phyloP scores from a whole-genome alignment of 2,329 filamentous ascomycete species.

The Nemania serpens region DNA sequence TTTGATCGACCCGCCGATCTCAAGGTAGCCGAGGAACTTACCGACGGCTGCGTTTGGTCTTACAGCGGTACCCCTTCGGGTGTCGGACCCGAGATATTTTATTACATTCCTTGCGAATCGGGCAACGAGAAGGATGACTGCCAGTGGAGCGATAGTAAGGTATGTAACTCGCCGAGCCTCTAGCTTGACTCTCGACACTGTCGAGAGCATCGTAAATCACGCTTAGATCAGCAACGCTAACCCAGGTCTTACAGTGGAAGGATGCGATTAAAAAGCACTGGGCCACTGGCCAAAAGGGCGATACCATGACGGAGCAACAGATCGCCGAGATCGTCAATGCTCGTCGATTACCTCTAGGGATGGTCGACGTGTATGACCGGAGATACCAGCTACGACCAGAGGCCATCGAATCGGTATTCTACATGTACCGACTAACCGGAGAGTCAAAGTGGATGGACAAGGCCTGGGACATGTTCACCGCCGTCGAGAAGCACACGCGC shows the following conservation, averaged over 20 bases:
- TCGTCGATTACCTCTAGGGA: constrained; percentile 57
- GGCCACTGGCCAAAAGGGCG: constrained; percentile 30
- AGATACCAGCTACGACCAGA: constrained; percentile 74
- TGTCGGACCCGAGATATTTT: constrained; percentile 66
- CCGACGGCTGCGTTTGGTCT: constrained; percentile 67
- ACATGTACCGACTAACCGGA: constrained; percentile 76
- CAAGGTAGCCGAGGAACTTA: constrained; percentile 60
- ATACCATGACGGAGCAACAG: constrained; percentile 32
- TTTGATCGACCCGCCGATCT: constrained; percentile 62
- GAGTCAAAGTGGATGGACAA: constrained; percentile 67
- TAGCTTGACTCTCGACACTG: not conserved
- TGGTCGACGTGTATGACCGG: constrained; percentile 58
- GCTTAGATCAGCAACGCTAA: not conserved
- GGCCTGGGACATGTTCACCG: constrained; percentile 75
- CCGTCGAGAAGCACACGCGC: constrained; percentile 63
- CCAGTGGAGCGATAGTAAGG: constrained; percentile 38
- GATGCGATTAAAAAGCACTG: constrained; percentile 37
- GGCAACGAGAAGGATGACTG: constrained; percentile 38
- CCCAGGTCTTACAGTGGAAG: constrained; percentile 27
- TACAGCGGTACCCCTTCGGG: constrained; percentile 62
- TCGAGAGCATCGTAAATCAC: not conserved
- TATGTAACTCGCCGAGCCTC: constrained; percentile 4
- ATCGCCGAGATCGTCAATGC: constrained; percentile 47
- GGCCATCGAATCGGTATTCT: constrained; percentile 80
- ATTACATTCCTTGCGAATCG: constrained; percentile 48